phyloP scores from a whole-genome alignment of 192 early-diverging fungal species.

The Coemansia sp. region DNA sequence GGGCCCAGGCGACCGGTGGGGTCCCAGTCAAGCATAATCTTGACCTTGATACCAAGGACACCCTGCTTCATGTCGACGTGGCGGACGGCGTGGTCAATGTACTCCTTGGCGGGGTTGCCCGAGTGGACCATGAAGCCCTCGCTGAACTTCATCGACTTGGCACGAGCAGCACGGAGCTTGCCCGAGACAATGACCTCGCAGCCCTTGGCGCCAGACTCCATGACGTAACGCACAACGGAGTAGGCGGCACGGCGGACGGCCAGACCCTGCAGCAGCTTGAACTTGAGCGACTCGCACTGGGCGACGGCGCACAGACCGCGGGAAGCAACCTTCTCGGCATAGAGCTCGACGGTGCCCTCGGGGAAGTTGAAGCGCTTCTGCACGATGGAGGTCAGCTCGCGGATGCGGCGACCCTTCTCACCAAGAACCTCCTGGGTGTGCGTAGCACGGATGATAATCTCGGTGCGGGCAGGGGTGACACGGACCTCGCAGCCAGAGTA shows the following conservation, averaged over 20 bases:
- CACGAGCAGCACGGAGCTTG: conserved; percentile 99
- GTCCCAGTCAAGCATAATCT: conserved; percentile 97
- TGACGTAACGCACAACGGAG: conserved; percentile 97
- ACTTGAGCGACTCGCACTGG: conserved; percentile 97
- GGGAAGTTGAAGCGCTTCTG: conserved; percentile 99
- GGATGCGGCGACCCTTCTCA: conserved; percentile 97
- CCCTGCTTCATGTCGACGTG: conserved; percentile 98
- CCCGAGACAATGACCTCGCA: conserved; percentile 98
- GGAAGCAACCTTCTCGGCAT: conserved; percentile 95
- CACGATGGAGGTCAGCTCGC: conserved; percentile 94
- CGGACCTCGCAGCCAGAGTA: conserved; percentile 99
- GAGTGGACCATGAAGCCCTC: conserved; percentile 99
- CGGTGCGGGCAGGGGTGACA: conserved; percentile 97
- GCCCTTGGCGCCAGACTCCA: conserved; percentile 99
- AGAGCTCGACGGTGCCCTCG: conserved; percentile 96
- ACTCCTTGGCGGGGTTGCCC: conserved; percentile 95
- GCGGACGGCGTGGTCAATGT: conserved; percentile 92
- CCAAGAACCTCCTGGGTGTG: conserved; percentile 97
- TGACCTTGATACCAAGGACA: conserved; percentile 99
- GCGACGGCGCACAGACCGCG: conserved; percentile 97
- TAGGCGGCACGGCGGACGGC: conserved; percentile 97
- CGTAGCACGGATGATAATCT: conserved; percentile 99
- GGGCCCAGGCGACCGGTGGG: conserved; percentile 89
- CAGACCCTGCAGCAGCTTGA: conserved; percentile 95
- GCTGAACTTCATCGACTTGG: conserved; percentile 99